Evolutionary conservation across 441 rosid species (phyloP).

Genomic region (Gossypium davidsonii): DNA sequence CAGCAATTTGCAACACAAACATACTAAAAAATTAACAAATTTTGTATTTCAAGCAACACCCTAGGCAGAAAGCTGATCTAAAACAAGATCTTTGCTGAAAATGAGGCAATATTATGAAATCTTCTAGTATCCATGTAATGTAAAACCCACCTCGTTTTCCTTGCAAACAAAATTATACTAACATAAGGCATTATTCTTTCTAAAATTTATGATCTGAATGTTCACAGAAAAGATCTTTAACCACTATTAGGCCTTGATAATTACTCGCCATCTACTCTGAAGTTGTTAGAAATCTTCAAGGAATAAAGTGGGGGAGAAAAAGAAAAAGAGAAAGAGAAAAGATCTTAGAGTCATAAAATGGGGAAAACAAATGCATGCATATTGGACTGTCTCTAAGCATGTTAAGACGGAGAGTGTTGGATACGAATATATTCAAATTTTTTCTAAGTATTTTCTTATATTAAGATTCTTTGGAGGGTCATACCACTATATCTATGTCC

Average conservation of each 20-base stretch:
- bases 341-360: neutral
- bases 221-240: slow-evolving; percentile 3
- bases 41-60: neutral
- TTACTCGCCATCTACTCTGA: neutral
- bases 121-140: neutral
- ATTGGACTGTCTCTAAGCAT: neutral
- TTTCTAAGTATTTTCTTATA: neutral
- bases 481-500: neutral
- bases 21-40: neutral
- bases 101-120: neutral
- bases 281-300: neutral
- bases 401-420: neutral
- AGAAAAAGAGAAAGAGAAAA: neutral
- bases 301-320: neutral
- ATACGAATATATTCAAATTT: neutral
- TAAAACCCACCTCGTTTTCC: neutral
- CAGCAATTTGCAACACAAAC: neutral
- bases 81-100: neutral
- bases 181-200: neutral
- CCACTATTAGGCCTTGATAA: neutral
- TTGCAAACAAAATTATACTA: neutral
- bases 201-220: neutral
- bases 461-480: neutral
- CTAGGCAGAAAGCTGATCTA: neutral
- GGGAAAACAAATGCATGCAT: neutral